phyloP scores from a whole-genome alignment of 768 basidiomycete species.

The Neoboletus subvelutipes region DNA sequence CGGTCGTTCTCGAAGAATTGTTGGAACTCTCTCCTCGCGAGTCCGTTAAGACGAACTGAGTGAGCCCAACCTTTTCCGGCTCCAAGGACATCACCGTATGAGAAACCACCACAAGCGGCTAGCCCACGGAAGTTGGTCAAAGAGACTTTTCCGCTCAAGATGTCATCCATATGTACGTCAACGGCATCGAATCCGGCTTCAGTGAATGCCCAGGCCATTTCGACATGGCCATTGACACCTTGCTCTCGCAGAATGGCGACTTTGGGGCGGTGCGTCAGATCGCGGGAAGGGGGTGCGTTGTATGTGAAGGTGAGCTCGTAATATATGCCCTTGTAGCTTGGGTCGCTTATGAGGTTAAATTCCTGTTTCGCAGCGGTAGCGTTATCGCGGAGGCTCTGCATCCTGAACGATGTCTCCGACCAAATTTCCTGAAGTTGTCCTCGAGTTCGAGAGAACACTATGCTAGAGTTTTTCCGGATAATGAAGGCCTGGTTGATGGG shows the following conservation, averaged over 20 bases:
- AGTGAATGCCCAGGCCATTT: conserved; percentile 98
- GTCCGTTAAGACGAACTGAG: conserved; percentile 82
- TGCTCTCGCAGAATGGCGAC: conserved; percentile 97
- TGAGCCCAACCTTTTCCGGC: conserved; percentile 98
- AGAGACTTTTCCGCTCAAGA: conserved; percentile 67
- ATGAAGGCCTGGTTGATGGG: conserved; percentile 60
- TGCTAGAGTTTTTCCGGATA: conserved; percentile 48
- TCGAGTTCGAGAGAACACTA: conserved; percentile 67
- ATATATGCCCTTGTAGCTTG: conserved; percentile 58
- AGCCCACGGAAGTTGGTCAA: conserved; percentile 79
- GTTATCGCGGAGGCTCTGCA: conserved; percentile 90
- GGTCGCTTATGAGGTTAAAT: conserved; percentile 69
- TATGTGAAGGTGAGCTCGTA: conserved; percentile 69
- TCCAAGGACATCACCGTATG: conserved; percentile 96
- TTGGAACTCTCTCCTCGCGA: conserved; percentile 73
- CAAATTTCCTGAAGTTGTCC: conserved; percentile 76
- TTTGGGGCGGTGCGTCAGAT: conserved; percentile 62
- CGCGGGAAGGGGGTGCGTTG: conserved; percentile 34
- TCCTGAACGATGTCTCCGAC: conserved; percentile 92
- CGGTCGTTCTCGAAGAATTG: conserved; percentile 78
- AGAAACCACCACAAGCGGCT: conserved; percentile 97
- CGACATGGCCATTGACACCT: conserved; percentile 95
- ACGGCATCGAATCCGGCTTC: conserved; percentile 93
- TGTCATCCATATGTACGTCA: conserved; percentile 98
- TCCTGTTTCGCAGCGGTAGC: conserved; percentile 77